Base-by-base conservation (phyloP, 75 land plant species). In the Selaginella tamariscina region DNA sequence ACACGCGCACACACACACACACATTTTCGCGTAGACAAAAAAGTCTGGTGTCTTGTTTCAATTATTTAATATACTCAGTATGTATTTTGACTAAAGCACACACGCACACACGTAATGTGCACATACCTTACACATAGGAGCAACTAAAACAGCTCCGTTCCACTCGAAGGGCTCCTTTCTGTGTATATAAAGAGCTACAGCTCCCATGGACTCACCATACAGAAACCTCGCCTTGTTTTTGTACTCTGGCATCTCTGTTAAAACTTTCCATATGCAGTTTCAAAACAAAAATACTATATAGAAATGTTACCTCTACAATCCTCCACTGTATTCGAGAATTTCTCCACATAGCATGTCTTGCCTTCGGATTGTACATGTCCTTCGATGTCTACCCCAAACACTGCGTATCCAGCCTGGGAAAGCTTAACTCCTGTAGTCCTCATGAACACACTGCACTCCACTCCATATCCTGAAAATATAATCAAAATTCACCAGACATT, bases 161-260 rank as follows among this genome's bases (percentile, higher is more conserved):
- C 86, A 88, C 54, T 76, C 82, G 0, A 33, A 18, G 5, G 91
- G 86, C 30, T 88, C 84, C 65, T 79, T 88, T 30, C 78, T 75
- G 68, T 85, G 88, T 0, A 83, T 70, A 2, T 81, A 77, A 1
- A 88, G 78, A 8, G 83, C 82, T 31, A 88, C 91, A 1, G 91
- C 91, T 28, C 91, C 91, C 91, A 88, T 88, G 18, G 91, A 88
- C 63, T 88, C 91, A 2, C 91, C 91, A 68, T 88, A 88, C 30
- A 88, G 69, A 69, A 83, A 88, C 72, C 88, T 70, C 13, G 73
- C 30, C 56, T 82, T 83, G 0, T 65, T 66, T 24, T 59, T 75
- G 67, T 85, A 79, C 8, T 79, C 24, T 2, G 62, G 62, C 62
- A 59, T 21, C 26, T 59, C 62, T 59, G 21, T 9, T 49, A 11